Evolutionary conservation across 192 early-diverging fungal species (phyloP).

Genomic region (Coemansia sp.): DNA sequence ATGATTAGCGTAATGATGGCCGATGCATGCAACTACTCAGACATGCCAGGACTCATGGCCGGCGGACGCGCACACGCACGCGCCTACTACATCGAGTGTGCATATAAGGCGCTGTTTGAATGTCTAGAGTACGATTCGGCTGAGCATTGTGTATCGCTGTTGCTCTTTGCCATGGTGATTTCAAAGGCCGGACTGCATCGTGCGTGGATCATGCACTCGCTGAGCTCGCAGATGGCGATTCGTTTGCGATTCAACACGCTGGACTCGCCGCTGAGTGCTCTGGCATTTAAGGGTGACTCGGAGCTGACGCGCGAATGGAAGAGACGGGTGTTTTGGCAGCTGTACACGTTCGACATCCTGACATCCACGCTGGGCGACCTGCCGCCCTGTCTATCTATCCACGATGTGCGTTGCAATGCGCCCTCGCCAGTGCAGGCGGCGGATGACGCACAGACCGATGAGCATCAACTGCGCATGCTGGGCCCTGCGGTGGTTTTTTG

Average conservation of each 20-base stretch:
- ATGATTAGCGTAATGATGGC: slow-evolving; percentile 46
- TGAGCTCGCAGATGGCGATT: slow-evolving; percentile 49
- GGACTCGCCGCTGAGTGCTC: slow-evolving; percentile 36
- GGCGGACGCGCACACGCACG: slow-evolving; percentile 14
- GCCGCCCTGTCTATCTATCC: slow-evolving; percentile 23
- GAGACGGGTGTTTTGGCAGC: slow-evolving; percentile 50
- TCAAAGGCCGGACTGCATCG: slow-evolving; percentile 40
- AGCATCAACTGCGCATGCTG: slow-evolving; percentile 5
- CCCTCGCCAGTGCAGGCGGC: slow-evolving; percentile 12
- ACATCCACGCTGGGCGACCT: slow-evolving; percentile 34
- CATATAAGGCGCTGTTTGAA: slow-evolving; percentile 36
- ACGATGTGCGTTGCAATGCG: slow-evolving; percentile 33
- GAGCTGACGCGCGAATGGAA: slow-evolving; percentile 41
- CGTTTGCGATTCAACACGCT: slow-evolving; percentile 44
- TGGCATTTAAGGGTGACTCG: slow-evolving; percentile 24
- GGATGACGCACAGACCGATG: not conserved
- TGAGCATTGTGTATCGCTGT: slow-evolving; percentile 42
- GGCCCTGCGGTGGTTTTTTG: slow-evolving; percentile 39
- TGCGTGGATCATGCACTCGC: slow-evolving; percentile 49
- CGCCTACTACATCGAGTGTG: slow-evolving; percentile 42
- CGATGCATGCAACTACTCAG: slow-evolving; percentile 32
- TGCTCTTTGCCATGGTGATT: slow-evolving; percentile 42
- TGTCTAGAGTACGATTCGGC: slow-evolving; percentile 47
- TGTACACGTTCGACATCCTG: slow-evolving; percentile 37
- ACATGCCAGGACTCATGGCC: slow-evolving; percentile 8